Evolutionary conservation across 2,329 filamentous ascomycete species (phyloP), one percentile per base, ranked within the genome.

Genomic region (Fusarium fracticaudum): DNA sequence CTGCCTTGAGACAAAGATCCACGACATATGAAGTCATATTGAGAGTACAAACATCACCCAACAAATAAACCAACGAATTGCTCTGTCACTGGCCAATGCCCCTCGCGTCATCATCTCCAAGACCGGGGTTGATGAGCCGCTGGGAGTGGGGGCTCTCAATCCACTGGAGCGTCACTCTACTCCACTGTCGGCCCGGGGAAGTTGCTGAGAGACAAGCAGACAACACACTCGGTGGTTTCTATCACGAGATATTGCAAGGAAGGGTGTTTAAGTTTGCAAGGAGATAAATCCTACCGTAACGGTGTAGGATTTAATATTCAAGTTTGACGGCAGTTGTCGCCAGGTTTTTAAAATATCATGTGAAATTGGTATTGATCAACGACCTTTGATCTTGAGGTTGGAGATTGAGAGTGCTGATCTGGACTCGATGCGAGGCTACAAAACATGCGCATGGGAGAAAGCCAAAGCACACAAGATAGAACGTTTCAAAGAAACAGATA

Each of bases 1-100:
- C 33, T 55, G 50, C 50, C 58, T 43, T 20, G 50, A 33, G 45
- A 64, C 29, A 69, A 50, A 57, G 51, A 69, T 64, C 24, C 50
- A 53, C 44, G 37, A 22, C 26, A 40, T 45, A 71, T 71, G 68
- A 71, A 71, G 67, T 70, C 68, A 70, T 70, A 43, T 58, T 31
- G 31, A 41, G 37, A 41, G 20, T 40, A 47, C 40, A 41, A 48
- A 40, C 35, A 35, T 67, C 29, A 53, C 50, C 44, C 29, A 67
- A 53, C 53, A 60, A 43, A 67, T 29, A 53, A 40, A 38, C 33
- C 37, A 55, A 41, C 20, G n/a, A 33, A 45, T 40, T 35, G 38
- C 29, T 45, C 40, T 33, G 37, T 69, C 26, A 64, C 40, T 69
- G 64, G 64, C 38, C 55, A 69, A 63, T 69, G 51, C 41, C 38